Base-by-base conservation (phyloP, 2,329 filamentous ascomycete species). In the Pseudogymnoascus sp. region DNA sequence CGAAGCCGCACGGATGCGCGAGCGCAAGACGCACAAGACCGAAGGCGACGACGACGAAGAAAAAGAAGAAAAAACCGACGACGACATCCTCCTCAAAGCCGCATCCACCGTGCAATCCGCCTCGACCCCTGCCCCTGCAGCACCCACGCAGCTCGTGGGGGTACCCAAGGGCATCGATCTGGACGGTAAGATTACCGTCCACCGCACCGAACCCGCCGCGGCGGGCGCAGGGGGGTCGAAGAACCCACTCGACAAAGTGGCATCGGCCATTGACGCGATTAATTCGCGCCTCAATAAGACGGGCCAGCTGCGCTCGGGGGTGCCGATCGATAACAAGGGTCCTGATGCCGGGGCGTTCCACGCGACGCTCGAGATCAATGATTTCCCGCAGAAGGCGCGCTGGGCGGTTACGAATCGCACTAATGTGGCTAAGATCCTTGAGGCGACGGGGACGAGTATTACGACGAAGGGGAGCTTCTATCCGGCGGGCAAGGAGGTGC, bases 371-470 rank as follows among this genome's bases (percentile, higher is more conserved):
- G 94, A 97, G 75, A 99, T 99, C 83, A 99, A 99, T 75, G 94
- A 99, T 76, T 97, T 97, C 76, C 94, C 94, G 35, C 94, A 99
- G 74, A 97, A 97, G 80, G 94, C 94, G 66, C 86, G 94, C 69
- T 99, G 94, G 94, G 93, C 92, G 9, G 94, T 99, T 77, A 99
- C 94, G 39, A 99, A 99, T 74, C 86, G 94, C 67, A 97, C 94
- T 36, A 99, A 99, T 71, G 94, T 99, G 62, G 92, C 93, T 68
- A 99, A 97, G 80, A 97, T 99, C 69, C 82, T 99, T 66, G 94
- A 99, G 72, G 85, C 90, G 8, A 97, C 93, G 0, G 93, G 92
- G 40, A 96, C 92, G 1, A 96, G 91, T 5, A 99, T 99, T 73
- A 99, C 94, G 0, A 97, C 92, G 48, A 99, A 99, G 79, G 94